Evolutionary conservation across 2,329 filamentous ascomycete species (phyloP).

Genomic region (Penicillium sp.): DNA sequence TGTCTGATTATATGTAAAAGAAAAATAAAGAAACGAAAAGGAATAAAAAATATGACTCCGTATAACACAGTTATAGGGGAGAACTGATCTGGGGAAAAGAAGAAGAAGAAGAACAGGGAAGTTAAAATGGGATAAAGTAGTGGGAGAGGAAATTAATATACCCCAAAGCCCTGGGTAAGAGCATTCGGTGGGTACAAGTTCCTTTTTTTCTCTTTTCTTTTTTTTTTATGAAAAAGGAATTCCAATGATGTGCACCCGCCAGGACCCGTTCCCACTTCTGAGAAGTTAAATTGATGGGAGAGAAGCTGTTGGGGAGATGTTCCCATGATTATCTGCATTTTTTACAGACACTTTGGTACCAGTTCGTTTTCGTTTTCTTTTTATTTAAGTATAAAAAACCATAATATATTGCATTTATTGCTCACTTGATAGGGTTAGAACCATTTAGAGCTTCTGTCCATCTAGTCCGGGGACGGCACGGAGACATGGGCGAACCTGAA

Average conservation of each 20-base stretch:
- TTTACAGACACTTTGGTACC: too few relatives aligned
- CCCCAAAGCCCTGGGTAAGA: neutral
- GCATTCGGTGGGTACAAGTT: neutral
- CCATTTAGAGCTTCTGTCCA: too few relatives aligned
- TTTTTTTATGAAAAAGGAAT: conserved; percentile 1
- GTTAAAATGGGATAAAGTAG: conserved; percentile 1
- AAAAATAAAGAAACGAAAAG: conserved; percentile 8
- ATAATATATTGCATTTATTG: too few relatives aligned
- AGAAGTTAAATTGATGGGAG: conserved; percentile 16
- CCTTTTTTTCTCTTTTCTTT: neutral
- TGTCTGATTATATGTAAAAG: neutral
- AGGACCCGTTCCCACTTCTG: conserved; percentile 15
- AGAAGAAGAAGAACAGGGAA: conserved; percentile 12
- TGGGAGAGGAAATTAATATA: conserved; percentile 23
- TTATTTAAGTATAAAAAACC: too few relatives aligned
- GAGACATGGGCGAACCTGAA: conserved; percentile 1
- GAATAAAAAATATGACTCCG: conserved; percentile 1
- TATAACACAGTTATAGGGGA: conserved; percentile 25
- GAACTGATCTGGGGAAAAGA: conserved; percentile 16
- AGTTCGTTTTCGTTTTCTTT: too few relatives aligned
- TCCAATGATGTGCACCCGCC: conserved; percentile 25
- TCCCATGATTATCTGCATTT: neutral
- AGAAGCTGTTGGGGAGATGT: neutral
- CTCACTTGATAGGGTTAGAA: too few relatives aligned
- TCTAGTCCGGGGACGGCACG: conserved; percentile 8